Base-by-base conservation (phyloP, 1,139 yeast genomes). In the Suhomyces atakaporum region DNA sequence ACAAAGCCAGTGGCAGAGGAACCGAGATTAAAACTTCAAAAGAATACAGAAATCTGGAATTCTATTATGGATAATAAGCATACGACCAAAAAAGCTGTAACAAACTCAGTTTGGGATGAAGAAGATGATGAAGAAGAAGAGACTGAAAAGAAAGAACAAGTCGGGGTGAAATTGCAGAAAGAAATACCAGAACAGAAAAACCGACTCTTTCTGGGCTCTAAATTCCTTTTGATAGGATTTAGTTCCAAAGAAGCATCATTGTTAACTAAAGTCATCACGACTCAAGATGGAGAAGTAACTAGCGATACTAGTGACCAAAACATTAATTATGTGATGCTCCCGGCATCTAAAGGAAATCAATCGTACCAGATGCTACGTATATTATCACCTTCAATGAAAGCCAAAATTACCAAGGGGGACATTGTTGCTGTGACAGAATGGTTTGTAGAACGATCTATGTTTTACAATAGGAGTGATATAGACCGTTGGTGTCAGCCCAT, bases 401-500 rank as follows among this genome's bases (percentile, higher is more conserved):
- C 46, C 15, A 50, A 49, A 16, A 53, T 66, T 19, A 50, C 55
- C 22, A 46, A 44, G 27, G 58, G 61, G 4, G 47, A 49, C 3
- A 53, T 63, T 13, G 50, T 50, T 23, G 51, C 69, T 2, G 76
- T 79, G 2, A 84, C 96, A 2, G 97, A 90, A 58, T 88, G 96
- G 90, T 83, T 85, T 49, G 63, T 90, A 18, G 97, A 90, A 58
- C 61, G 97, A 42, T 76, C 87, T 21, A 64, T 89, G 21, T 83
- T 75, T 56, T 83, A 84, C 50, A 73, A 75, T 29, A 61, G 62
- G 34, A 52, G 82, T 4, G 60, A 66, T 9, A 49, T 66, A 25
- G 96, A 88, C 54, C 58, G 70, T n/a, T 90, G 97, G 97, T 77
- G 87, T 1, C 56, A 59, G 23, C 92, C 89, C 1, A 66, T 81